phyloP scores from a whole-genome alignment of 345 rosid genomes.

The Salix purpurea region DNA sequence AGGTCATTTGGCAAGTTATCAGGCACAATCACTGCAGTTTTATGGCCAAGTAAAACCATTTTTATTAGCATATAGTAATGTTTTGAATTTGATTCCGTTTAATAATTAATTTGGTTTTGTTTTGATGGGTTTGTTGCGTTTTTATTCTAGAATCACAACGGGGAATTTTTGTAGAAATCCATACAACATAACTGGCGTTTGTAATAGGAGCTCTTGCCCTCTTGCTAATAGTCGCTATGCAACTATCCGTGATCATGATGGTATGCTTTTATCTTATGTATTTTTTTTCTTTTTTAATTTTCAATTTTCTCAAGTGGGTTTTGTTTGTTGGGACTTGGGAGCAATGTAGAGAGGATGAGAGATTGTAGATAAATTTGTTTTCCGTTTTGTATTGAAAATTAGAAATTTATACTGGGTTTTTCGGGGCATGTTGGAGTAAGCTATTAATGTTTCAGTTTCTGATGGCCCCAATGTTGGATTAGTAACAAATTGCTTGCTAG shows the following conservation, averaged over 20 bases:
- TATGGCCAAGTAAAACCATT: conserved; percentile 72
- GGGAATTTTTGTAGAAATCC: conserved; percentile 93
- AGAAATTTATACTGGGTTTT: background rate
- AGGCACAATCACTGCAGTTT: conserved; percentile 97
- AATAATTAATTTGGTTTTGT: background rate
- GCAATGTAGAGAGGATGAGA: background rate
- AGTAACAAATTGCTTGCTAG: background rate
- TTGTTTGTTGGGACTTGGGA: background rate
- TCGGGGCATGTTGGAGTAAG: background rate
- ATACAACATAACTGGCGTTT: conserved; percentile 85
- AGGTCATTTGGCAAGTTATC: conserved; percentile 95
- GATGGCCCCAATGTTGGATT: background rate
- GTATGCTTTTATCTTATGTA: conserved; percentile 24
- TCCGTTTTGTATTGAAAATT: background rate
- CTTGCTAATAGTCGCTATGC: conserved; percentile 96
- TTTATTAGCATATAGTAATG: background rate
- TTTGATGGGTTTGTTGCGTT: background rate
- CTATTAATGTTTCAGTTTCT: too few species aligned
- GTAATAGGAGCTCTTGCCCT: conserved; percentile 97
- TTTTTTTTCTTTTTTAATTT: background rate
- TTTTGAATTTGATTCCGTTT: background rate
- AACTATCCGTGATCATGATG: conserved; percentile 86
- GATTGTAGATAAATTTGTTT: background rate
- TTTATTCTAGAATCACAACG: conserved; percentile 59
- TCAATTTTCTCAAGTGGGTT: background rate